Evolutionary conservation across 352 stramenopile genomes (phyloP), one percentile per base, ranked within the genome.

Genomic region (Plasmopara muralis): DNA sequence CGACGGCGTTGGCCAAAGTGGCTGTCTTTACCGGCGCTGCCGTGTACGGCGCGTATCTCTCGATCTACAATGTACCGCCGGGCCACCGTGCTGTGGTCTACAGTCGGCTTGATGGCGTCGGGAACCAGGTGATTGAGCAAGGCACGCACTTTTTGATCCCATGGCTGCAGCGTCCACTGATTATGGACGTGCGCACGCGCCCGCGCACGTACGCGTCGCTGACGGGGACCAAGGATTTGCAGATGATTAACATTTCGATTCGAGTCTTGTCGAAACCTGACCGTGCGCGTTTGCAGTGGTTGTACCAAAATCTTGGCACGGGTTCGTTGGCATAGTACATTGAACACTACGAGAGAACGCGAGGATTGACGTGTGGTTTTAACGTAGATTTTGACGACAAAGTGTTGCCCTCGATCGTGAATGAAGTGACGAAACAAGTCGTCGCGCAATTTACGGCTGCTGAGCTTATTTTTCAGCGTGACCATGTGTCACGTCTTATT

Each of bases 211-310:
- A 96, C 59, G 74, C 83, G 50, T 96, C 87, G 57, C 68, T 95
- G 15, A 95, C 85, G 56, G 88, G 88, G 62, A 95, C 83, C 39
- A 98, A 98, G 82, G 96, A 99, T 78, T 78, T 99, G 61, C 96
- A 99, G 80, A 99, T 99, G 95, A 97, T 99, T 57, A 98, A 98
- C 64, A 98, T 99, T 58, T 97, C 90, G 9, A 93, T 99, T 64
- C 95, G 97, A 93, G 97, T 99, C 47, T 85, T 99, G 57, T 98
- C 95, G 66, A 97, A 97, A 68, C 97, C 97, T 6, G 79, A 98
- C 77, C 83, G 85, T 15, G 68, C 70, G 43, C 72, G 93, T 52
- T 80, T 99, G 35, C 93, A 97, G 50, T 97, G 89, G 85, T 97
- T 99, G 62, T 99, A 98, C 78, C 93, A 87, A 61, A 77, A 95